phyloP scores from a whole-genome alignment of 441 rosid species.

The Rhodomyrtus psidioides region DNA sequence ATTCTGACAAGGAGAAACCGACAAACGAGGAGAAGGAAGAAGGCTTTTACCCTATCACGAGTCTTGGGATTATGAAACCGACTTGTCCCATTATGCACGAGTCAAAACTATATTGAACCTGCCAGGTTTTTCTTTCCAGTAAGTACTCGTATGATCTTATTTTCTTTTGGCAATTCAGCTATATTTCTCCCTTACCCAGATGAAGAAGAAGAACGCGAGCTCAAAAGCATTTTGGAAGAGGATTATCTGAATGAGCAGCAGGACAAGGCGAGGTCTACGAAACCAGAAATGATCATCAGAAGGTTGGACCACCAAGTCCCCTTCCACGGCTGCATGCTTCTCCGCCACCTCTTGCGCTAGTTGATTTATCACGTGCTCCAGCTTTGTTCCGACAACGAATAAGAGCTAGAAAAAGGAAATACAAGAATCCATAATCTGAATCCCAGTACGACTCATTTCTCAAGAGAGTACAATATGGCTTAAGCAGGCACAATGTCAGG shows the following conservation, averaged over 20 bases:
- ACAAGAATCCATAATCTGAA: background rate
- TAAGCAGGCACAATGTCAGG: background rate
- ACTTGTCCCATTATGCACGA: conserved; percentile 79
- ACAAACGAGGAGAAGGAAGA: background rate
- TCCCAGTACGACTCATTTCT: background rate
- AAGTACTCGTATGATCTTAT: background rate
- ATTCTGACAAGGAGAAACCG: background rate
- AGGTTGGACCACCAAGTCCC: conserved; percentile 62
- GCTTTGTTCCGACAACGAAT: conserved; percentile 71
- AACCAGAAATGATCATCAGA: conserved; percentile 90
- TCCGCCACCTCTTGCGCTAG: conserved; percentile 67
- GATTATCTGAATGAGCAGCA: conserved; percentile 64
- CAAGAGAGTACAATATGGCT: background rate
- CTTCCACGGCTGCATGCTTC: conserved; percentile 46
- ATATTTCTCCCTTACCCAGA: conserved; percentile 36
- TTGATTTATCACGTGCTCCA: conserved; percentile 74
- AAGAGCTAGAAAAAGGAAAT: conserved; percentile 37
- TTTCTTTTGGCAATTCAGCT: background rate
- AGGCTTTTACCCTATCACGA: conserved; percentile 58
- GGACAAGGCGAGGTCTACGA: conserved; percentile 42
- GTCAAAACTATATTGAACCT: conserved; percentile 63
- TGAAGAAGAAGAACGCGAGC: conserved; percentile 69
- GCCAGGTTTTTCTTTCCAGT: conserved; percentile 3
- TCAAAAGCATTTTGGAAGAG: conserved; percentile 90
- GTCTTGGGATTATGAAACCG: conserved; percentile 56